phyloP scores from a whole-genome alignment of 75 land plant species.

The Chamaecyparis obtusa region DNA sequence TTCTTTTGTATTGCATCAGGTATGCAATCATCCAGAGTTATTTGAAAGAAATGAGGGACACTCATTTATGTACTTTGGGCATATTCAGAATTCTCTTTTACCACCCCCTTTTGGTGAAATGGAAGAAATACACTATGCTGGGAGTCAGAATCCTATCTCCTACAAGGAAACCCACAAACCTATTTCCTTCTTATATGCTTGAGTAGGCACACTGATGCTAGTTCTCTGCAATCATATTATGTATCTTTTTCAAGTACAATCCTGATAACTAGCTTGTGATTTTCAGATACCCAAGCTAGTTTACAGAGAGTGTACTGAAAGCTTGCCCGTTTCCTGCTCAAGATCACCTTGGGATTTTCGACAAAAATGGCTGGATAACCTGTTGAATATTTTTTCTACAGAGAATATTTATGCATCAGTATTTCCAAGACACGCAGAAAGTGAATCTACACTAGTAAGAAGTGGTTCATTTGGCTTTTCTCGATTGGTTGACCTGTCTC shows the following conservation, averaged over 20 bases:
- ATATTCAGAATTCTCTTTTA: conserved; percentile 62
- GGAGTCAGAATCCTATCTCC: conserved; percentile 66
- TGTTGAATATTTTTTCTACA: conserved; percentile 63
- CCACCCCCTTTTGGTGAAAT: conserved; percentile 89
- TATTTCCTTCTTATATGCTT: conserved; percentile 11
- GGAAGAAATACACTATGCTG: conserved; percentile 71
- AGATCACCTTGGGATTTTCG: conserved; percentile 36
- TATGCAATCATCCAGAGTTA: conserved; percentile 95
- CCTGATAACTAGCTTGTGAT: not conserved
- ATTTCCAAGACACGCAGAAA: conserved; percentile 10
- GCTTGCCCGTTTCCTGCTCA: conserved; percentile 31
- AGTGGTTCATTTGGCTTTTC: conserved; percentile 81
- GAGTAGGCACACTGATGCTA: conserved; percentile 5
- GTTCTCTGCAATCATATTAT: not conserved
- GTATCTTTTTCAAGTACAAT: not conserved
- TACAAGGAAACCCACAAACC: conserved; percentile 48
- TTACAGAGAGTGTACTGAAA: conserved; percentile 47
- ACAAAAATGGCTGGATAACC: conserved; percentile 40
- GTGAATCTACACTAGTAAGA: not conserved
- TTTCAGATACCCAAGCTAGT: conserved; percentile 89
- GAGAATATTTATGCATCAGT: conserved; percentile 57
- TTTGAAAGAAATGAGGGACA: conserved; percentile 95
- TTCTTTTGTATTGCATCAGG: conserved; percentile 30
- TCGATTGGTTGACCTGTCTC: conserved; percentile 64
- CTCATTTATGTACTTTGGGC: conserved; percentile 65